Evolutionary conservation across 176 grass and related monocot species (phyloP), one percentile per base, ranked within the genome.

Genomic region (Tillandsia fasciculata): DNA sequence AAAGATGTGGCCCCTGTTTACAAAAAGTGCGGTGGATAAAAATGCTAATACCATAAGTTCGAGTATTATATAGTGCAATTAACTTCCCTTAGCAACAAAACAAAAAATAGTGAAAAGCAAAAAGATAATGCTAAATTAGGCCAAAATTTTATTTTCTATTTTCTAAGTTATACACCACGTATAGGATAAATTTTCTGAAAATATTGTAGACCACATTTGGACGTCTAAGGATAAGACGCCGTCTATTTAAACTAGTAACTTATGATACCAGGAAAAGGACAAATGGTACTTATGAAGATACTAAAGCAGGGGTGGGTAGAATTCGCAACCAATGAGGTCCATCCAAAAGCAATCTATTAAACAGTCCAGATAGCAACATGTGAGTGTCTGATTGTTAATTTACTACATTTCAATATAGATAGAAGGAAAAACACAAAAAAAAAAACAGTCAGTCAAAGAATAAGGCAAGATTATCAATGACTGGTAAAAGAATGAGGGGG

Each of bases 1-100:
- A 96, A 96, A 59, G 91, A 96, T 11, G 91, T 96, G 50, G 91
- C 85, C 72, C 91, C 91, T 96, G 87, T 88, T 79, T 18, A 88
- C 27, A 83, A 78, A 70, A 28, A 51, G 22, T 12, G 77, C 78
- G 69, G 50, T 33, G 57, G 29, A 68, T 50, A 10, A 51, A 49
- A 49, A 52, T 67, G 70, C 26, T 78, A 56, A 48, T 67, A 29
- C 51, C 12, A 64, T 10, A 74, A 52, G 61, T 74, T 54, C 64
- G 28, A 58, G 26, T 56, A 56, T 7, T 42, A 29, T 29, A 29
- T 29, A 53, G 52, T 0, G 14, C 2, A 53, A 17, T 57, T 57
- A 57, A n/a, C 53, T 57, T 18, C 11, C 12, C 12, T 57, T 57
- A 57, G 53, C 53, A 57, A 4, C 17, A 57, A 57, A 57, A 57